Evolutionary conservation across 148 eudicot species (phyloP), one percentile per base, ranked within the genome.

Genomic region (Dianthus caryophyllus): DNA sequence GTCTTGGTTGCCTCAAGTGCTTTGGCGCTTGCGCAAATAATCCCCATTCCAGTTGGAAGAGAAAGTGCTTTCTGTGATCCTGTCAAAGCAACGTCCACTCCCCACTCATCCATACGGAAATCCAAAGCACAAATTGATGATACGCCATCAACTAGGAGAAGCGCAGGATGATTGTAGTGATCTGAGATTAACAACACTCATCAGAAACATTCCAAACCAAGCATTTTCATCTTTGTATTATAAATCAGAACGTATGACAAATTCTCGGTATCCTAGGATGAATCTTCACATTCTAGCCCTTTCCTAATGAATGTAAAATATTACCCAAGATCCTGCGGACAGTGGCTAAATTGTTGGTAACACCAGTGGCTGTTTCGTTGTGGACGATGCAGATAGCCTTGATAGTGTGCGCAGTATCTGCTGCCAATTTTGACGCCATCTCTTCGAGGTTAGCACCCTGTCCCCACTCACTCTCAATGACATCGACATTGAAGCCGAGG

Each of bases 31-130:
- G 97, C 99, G 55, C 99, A 90, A 43, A 94, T 80, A 66, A 94
- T 81, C 27, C 99, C 99, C 71, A 94, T 60, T 10, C 99, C 99
- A 30, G 99, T 94, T 22, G 99, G 99, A 72, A 94, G 86, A 48
- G 99, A 94, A 29, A 94, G 93, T 27, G 99, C 99, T 75, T 94
- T 94, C 70, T 94, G 99, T 21, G 99, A 94, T n/a, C 99, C 99
- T 7, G 99, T 94, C 69, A 94, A 73, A 9, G 99, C 99, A 68
- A 94, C 99, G 77, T 94, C 99, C 15, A 94, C 75, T 16, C 96
- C 92, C 99, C 99, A 94, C 70, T 94, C 99, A 60, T 94, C 99
- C 99, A 90, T 90, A 24, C 97, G 89, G 73, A 94, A 94, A 73
- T 94, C 99, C 22, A 94, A 82, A 2, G 99, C 99, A 71, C 99